Evolutionary conservation across 306 rosid species (phyloP).

Genomic region (Quercus agrifolia): DNA sequence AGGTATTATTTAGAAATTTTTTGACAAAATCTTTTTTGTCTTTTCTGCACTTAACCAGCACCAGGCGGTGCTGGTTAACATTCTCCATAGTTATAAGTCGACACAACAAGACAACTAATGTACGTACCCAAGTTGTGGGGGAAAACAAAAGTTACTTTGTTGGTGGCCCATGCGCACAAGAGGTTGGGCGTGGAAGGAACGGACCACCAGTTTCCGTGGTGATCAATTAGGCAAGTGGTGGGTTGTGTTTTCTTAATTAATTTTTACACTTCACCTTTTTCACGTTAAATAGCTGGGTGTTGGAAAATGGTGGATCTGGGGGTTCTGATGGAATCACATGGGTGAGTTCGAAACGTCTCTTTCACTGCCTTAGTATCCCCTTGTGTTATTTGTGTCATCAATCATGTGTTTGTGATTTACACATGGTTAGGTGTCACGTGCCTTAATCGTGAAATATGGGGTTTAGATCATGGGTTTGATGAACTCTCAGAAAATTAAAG

Average conservation of each 20-base stretch:
- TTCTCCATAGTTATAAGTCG: too few relatives aligned
- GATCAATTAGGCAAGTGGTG: neutral
- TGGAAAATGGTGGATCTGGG: neutral
- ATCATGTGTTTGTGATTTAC: conserved; percentile 6
- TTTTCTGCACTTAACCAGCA: too few relatives aligned
- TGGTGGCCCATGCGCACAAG: neutral
- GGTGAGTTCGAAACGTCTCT: conserved; percentile 18
- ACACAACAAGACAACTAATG: too few relatives aligned
- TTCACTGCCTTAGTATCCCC: neutral
- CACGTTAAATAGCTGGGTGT: neutral
- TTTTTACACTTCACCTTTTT: neutral
- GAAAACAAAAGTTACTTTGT: too few relatives aligned
- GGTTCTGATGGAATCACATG: conserved; percentile 27
- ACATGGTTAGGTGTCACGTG: conserved; percentile 47
- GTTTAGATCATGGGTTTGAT: conserved; percentile 11
- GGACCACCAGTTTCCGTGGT: conserved; percentile 3
- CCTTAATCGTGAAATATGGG: conserved; percentile 51
- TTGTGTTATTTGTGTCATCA: neutral
- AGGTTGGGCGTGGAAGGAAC: conserved; percentile 4
- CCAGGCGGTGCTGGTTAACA: too few relatives aligned
- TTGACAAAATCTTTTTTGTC: too few relatives aligned
- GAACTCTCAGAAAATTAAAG: neutral
- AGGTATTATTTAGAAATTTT: too few relatives aligned
- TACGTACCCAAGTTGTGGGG: too few relatives aligned
- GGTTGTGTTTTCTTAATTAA: too few relatives aligned